Evolutionary conservation across 208 protist species (phyloP).

Genomic region (Crithidia acanthocephali): DNA sequence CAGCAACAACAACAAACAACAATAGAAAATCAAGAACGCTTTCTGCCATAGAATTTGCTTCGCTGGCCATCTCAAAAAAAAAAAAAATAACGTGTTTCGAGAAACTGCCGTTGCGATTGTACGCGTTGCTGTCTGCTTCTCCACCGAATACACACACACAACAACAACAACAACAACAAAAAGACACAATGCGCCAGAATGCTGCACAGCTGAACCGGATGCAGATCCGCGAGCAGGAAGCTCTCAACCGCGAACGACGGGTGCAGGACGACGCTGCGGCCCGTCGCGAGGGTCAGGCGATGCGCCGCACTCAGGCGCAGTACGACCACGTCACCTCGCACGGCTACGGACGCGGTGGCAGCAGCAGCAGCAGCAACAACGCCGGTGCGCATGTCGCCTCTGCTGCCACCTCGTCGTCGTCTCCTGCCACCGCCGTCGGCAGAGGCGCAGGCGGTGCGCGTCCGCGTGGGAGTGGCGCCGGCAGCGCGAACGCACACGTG

Average conservation of each 20-base stretch:
- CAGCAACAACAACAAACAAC: too few species aligned
- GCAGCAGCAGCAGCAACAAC: not conserved
- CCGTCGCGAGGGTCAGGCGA: constrained; percentile 34
- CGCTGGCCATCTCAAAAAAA: too few species aligned
- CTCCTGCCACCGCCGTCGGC: not conserved
- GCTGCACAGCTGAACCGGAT: constrained; percentile 74
- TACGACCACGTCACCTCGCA: constrained; percentile 69
- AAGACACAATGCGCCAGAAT: constrained; percentile 47
- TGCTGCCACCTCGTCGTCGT: not conserved
- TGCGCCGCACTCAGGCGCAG: constrained; percentile 57
- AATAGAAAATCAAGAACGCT: too few species aligned
- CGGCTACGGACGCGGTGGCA: constrained; percentile 48
- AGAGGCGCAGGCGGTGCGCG: not conserved
- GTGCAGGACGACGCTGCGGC: constrained; percentile 47
- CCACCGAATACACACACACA: not conserved
- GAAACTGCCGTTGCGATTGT: too few species aligned
- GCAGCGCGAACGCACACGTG: constrained; percentile 1
- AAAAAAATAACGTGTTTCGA: too few species aligned
- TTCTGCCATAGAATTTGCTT: too few species aligned
- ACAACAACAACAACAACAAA: not conserved
- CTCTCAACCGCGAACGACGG: constrained; percentile 73
- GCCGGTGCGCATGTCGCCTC: not conserved
- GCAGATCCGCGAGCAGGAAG: constrained; percentile 87
- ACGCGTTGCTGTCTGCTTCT: too few species aligned
- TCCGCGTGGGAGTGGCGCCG: not conserved